These are phyloP conservation scores for Bassia scoparia DNA, from an alignment of 148 eudicot species.

Conservation along the genomic window DNA sequence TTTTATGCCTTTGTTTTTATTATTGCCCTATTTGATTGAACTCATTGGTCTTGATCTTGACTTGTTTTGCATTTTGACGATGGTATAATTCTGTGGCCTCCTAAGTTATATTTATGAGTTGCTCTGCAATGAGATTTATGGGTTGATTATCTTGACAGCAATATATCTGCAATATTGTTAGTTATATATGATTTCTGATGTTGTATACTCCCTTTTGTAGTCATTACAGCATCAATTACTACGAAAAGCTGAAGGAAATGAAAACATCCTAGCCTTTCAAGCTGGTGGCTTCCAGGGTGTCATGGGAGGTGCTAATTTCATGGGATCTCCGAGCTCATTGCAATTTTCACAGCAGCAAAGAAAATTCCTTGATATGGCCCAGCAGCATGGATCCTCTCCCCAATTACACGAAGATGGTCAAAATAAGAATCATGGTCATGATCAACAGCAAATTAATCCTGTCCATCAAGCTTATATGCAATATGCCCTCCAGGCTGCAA, in stretches of 20 bases:
- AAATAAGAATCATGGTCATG: conserved; percentile 60
- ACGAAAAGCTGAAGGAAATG: conserved; percentile 74
- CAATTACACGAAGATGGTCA: conserved; percentile 59
- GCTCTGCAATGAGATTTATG: background rate
- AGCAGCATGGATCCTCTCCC: conserved; percentile 53
- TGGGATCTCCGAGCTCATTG: conserved; percentile 45
- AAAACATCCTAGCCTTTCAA: conserved; percentile 57
- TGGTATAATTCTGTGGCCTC: background rate
- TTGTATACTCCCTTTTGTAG: conserved; percentile 35
- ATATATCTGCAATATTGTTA: background rate
- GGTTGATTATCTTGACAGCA: background rate
- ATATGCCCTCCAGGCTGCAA: conserved; percentile 62
- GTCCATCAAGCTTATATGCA: conserved; percentile 78
- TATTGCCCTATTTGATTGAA: background rate
- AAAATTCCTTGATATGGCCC: conserved; percentile 48
- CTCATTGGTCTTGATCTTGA: background rate
- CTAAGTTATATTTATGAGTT: background rate
- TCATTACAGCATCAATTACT: conserved; percentile 65
- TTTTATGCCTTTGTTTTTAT: background rate
- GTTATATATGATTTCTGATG: conserved; percentile 6
- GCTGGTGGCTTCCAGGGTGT: conserved; percentile 53
- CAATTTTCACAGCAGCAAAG: conserved; percentile 67
- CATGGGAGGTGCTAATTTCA: conserved; percentile 52
- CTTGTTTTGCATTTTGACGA: background rate
- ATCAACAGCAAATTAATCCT: conserved; percentile 64